Conservation (phyloP, 495 filamentous ascomycete species). For the Antarctomyces pellizariae region DNA sequence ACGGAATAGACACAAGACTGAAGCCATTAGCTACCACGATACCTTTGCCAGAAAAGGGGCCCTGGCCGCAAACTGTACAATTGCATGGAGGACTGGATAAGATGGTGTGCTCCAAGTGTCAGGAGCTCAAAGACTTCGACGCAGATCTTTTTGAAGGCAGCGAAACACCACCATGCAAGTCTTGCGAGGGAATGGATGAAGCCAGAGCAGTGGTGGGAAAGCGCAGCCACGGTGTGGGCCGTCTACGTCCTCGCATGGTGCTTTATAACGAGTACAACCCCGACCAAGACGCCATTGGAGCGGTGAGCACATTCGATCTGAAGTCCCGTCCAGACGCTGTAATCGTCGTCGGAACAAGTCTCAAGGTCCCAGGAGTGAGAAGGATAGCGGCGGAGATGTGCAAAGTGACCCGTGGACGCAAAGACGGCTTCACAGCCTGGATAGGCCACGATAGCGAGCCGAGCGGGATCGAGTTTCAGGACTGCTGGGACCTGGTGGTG, state of each 20-base stretch:
- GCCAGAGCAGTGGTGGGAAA: constrained; percentile 63
- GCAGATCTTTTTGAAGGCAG: constrained; percentile 63
- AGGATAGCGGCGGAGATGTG: constrained; percentile 83
- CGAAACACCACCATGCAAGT: constrained; percentile 55
- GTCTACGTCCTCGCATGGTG: constrained; percentile 77
- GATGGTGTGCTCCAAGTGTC: constrained; percentile 89
- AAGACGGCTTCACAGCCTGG: constrained; percentile 84
- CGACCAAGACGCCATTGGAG: constrained; percentile 85
- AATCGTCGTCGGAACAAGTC: constrained; percentile 80
- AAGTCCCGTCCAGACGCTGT: constrained; percentile 70
- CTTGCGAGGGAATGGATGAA: constrained; percentile 50
- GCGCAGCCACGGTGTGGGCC: constrained; percentile 81
- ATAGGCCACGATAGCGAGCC: constrained; percentile 77
- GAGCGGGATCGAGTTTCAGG: constrained; percentile 59
- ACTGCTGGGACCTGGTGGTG: constrained; percentile 81
- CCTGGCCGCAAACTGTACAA: constrained; percentile 85
- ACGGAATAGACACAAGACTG: constrained; percentile 76
- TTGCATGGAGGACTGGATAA: constrained; percentile 83
- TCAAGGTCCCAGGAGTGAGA: constrained; percentile 84
- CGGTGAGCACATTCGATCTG: constrained; percentile 64
- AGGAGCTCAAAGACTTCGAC: constrained; percentile 47
- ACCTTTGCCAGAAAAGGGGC: constrained; percentile 41
- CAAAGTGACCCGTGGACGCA: constrained; percentile 45
- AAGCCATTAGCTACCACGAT: constrained; percentile 54
- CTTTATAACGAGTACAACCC: constrained; percentile 95